Evolutionary conservation across 2,329 filamentous ascomycete genomes (phyloP).

Genomic region (Amauroascus verrucosus): DNA sequence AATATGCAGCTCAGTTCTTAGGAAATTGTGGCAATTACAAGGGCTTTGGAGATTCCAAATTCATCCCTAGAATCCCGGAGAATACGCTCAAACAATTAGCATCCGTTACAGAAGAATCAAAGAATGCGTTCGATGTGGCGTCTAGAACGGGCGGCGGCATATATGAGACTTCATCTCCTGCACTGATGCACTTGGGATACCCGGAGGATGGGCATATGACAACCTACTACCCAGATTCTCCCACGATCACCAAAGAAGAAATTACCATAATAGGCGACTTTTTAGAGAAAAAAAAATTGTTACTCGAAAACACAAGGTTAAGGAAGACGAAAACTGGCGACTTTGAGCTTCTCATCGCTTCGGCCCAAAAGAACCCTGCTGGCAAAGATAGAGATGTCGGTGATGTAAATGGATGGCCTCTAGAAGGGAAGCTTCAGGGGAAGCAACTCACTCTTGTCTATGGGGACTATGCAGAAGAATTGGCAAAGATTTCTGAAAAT

Average conservation of each 20-base stretch:
- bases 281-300: slow-evolving; percentile 59
- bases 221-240: slow-evolving; percentile 70
- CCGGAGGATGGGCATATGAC: slow-evolving; percentile 65
- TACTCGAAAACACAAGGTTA: slow-evolving; percentile 66
- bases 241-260: slow-evolving; percentile 62
- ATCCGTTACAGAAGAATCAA: slow-evolving; percentile 48
- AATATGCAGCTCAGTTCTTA: slow-evolving; percentile 69
- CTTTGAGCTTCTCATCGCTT: slow-evolving; percentile 67
- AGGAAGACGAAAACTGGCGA: slow-evolving; percentile 54
- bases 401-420: slow-evolving; percentile 50
- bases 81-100: slow-evolving; percentile 56
- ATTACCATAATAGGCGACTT: slow-evolving; percentile 63
- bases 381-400: slow-evolving; percentile 57
- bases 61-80: slow-evolving; percentile 60
- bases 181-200: slow-evolving; percentile 66
- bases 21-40: slow-evolving; percentile 80
- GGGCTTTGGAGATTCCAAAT: slow-evolving; percentile 76
- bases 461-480: slow-evolving; percentile 62
- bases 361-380: slow-evolving; percentile 52
- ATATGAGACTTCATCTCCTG: slow-evolving; percentile 55
- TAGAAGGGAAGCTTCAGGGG: slow-evolving; percentile 53
- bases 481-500: slow-evolving; percentile 56
- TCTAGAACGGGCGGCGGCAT: slow-evolving; percentile 51
- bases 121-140: slow-evolving; percentile 56
- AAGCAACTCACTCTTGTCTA: slow-evolving; percentile 62